Evolutionary conservation across 2,329 filamentous ascomycete genomes (phyloP), one percentile per base, ranked within the genome.

Genomic region (Spiromastix sp.): DNA sequence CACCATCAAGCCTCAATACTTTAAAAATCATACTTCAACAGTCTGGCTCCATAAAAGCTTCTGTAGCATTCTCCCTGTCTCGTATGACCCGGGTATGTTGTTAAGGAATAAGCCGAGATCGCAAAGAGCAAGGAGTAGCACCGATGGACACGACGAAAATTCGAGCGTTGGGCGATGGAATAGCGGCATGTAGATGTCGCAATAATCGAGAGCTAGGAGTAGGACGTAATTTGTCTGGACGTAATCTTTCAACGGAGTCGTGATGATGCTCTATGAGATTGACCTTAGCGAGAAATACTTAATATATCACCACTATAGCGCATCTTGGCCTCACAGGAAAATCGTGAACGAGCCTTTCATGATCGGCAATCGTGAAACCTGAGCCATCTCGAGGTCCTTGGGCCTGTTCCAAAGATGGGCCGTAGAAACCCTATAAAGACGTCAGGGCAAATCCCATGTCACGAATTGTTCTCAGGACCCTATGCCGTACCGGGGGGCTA

Each of bases 81-180:
- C 38, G 16, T 41, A 37, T 6, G 37, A 33, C 7, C 38, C 38
- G 7, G 30, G 32, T 2, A 31, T 18, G 10, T 30, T 31, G 30
- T 34, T 42, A 2, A 45, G 16, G 30, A 45, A 45, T 2, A 38
- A 28, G 4, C 42, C 42, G 9, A 45, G 35, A 24, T 40, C 37
- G 30, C 44, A 45, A 9, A 48, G 37, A 2, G 45, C 42, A 24
- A 45, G 40, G 16, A 46, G 35, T 8, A 46, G 32, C 8, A 36
- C 32, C 17, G 44, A 32, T 4, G 44, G 40, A 5, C 34, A 34
- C 2, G 32, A 36, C 5, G 38, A 32, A 8, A 46, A 9, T 3
- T 40, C 38, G n/a, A 48, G 36, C 4, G 44, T 48, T 21, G 45
- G 40, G 10, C 42, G 44, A 18, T 48, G 45, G 29, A 48, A 48